phyloP scores from a whole-genome alignment of 345 rosid genomes.

The Turnera subulata region DNA sequence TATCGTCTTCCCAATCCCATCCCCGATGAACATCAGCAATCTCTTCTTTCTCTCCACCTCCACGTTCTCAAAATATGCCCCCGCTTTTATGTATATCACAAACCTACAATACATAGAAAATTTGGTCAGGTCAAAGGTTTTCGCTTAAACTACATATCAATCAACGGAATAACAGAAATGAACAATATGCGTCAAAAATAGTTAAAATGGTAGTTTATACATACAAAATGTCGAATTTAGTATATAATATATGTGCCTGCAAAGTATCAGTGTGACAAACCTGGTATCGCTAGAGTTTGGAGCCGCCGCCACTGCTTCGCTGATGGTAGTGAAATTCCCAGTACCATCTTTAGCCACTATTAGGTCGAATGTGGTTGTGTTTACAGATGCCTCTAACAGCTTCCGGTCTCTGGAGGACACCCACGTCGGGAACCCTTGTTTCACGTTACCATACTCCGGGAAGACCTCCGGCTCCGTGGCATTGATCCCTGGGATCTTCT shows the following conservation, averaged over 20 bases:
- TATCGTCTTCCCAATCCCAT: conserved; percentile 74
- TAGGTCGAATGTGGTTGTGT: conserved; percentile 37
- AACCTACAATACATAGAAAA: conserved; percentile 31
- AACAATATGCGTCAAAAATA: not conserved
- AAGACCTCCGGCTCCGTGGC: conserved; percentile 24
- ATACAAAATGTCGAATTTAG: too few relatives aligned
- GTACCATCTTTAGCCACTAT: conserved; percentile 70
- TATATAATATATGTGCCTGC: too few relatives aligned
- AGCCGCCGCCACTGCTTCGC: conserved; percentile 64
- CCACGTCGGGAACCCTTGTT: conserved; percentile 62
- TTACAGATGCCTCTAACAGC: conserved; percentile 35
- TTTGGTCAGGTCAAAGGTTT: not conserved
- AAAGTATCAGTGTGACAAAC: conserved; percentile 33
- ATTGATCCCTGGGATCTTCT: conserved; percentile 48
- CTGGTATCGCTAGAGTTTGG: conserved; percentile 67
- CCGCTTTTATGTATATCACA: conserved; percentile 72
- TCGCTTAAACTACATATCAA: not conserved
- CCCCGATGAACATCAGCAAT: conserved; percentile 71
- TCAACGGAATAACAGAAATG: not conserved
- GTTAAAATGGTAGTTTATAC: not conserved
- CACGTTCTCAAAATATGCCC: conserved; percentile 67
- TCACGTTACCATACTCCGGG: conserved; percentile 37
- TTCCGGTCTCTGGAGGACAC: conserved; percentile 40
- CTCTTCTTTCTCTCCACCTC: conserved; percentile 60
- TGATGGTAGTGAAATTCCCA: conserved; percentile 57